Evolutionary conservation across 208 protist genomes (phyloP), one percentile per base, ranked within the genome.

Genomic region (Novymonas esmeraldas): DNA sequence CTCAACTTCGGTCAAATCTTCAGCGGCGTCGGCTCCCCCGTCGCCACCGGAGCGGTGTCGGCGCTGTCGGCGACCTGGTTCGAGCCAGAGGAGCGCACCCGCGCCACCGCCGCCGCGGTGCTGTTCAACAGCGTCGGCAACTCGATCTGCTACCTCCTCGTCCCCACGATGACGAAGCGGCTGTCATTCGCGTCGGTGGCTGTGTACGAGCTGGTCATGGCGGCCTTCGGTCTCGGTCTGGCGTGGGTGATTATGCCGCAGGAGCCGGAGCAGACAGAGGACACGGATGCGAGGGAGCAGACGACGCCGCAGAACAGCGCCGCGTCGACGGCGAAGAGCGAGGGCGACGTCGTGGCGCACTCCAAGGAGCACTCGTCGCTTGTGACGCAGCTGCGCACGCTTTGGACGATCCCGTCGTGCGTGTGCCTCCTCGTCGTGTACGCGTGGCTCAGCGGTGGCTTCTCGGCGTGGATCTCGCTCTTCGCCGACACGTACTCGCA

Each of bases 31-130:
- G 87, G 84, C 56, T 95, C 90, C 18, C 90, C 90, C 18, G 87
- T 93, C 20, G 90, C 87, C 20, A 93, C 84, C 7, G 90, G 87
- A 24, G 73, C 66, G 49, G 85, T 90, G 3, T 95, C 90, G 7
- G 84, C 84, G 38, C 78, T 95, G n/a, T 95, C 90, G 14, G 90
- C 90, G 49, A 84, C 69, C 18, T 95, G 90, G 87, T 95, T 95
- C 55, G 66, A 77, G 55, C 85, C 85, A 13, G 74, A 92, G 55
- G 85, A 95, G 78, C 85, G 87, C 52, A 95, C 87, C 24, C 81
- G 90, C 39, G 86, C 90, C 48, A 95, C 90, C 10, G 87, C 87
- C 24, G 82, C 79, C 26, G 82, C 90, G 1, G 87, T 95, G 26
- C 76, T 95, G 14, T 85, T 88, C 73, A 95, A 95, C 73, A 89